A percentile compares a stretch with the other conserved stretches of the same genome.
These are phyloP conservation scores for Trifolium subterraneum DNA, from an alignment of 306 rosid species.

Conservation along the genomic window DNA sequence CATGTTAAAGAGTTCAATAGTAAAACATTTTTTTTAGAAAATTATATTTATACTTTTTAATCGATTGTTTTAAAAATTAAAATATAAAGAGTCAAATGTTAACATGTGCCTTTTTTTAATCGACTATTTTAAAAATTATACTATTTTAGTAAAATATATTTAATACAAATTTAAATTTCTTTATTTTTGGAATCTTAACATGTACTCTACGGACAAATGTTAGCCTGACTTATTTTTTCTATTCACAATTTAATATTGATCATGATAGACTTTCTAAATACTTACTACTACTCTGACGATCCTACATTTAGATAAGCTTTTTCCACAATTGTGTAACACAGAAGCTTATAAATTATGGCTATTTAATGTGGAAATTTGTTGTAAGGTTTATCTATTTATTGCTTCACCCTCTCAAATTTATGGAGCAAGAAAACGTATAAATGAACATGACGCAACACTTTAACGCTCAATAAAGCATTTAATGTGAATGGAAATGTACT, in stretches of 20 bases:
- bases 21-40: too few relatives aligned
- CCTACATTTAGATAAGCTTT: constrained; percentile 26
- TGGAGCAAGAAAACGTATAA: constrained; percentile 36
- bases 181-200: too few relatives aligned
- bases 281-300: constrained; percentile 18
- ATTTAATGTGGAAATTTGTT: constrained; percentile 28
- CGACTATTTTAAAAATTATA: too few relatives aligned
- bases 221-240: neutral
- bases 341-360: constrained; percentile 20
- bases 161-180: too few relatives aligned
- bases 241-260: neutral
- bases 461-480: constrained; percentile 41
- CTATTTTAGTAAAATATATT: too few relatives aligned
- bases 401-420: constrained; percentile 41
- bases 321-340: constrained; percentile 30
- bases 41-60: too few relatives aligned
- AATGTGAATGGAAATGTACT: constrained; percentile 41
- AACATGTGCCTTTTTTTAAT: too few relatives aligned
- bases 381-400: constrained; percentile 33
- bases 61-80: too few relatives aligned
- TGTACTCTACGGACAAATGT: too few relatives aligned
- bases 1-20: too few relatives aligned
- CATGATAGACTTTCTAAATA: neutral
- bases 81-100: too few relatives aligned
- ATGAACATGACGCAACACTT: constrained; percentile 42